Evolutionary conservation across 176 grass and related monocot genomes (phyloP).

Genomic region (Oryza meyeriana): DNA sequence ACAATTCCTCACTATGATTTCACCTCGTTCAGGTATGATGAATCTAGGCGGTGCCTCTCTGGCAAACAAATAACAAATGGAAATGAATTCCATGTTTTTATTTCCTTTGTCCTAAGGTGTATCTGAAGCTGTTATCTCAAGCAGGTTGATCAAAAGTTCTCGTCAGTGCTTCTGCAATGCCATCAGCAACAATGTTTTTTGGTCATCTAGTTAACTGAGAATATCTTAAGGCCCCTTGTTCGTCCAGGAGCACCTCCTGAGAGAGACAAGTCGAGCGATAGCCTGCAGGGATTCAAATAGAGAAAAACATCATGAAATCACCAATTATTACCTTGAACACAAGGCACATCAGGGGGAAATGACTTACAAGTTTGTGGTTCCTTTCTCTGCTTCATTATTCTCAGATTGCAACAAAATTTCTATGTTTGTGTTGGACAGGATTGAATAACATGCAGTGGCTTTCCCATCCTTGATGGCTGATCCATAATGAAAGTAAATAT

Average conservation of each 20-base stretch:
- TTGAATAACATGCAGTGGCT: constrained; percentile 34
- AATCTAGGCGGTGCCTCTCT: constrained; percentile 3
- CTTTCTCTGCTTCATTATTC: constrained; percentile 38
- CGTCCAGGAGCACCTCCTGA: constrained; percentile 73
- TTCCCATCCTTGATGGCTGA: constrained; percentile 41
- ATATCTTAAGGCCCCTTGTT: constrained; percentile 63
- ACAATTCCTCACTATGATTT: constrained; percentile 35
- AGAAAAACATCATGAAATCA: constrained; percentile 14
- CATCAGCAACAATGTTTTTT: constrained; percentile 34
- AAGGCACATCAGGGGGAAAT: neutral
- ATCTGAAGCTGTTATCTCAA: constrained; percentile 30
- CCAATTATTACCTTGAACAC: neutral
- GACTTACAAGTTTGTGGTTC: constrained; percentile 46
- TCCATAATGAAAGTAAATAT: constrained; percentile 12
- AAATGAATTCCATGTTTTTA: constrained; percentile 36
- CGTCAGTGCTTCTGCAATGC: constrained; percentile 30
- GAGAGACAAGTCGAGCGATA: constrained; percentile 53
- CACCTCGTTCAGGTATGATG: constrained; percentile 9
- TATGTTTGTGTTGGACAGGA: constrained; percentile 44
- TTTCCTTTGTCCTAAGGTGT: constrained; percentile 24
- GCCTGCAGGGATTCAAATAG: constrained; percentile 39
- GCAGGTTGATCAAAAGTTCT: constrained; percentile 40
- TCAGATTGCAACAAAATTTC: constrained; percentile 68
- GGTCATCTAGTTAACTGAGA: constrained; percentile 29
- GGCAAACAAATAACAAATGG: constrained; percentile 44